Base-by-base conservation (phyloP, 2,329 filamentous ascomycete genomes). In the Apiospora rasikravindrae region DNA sequence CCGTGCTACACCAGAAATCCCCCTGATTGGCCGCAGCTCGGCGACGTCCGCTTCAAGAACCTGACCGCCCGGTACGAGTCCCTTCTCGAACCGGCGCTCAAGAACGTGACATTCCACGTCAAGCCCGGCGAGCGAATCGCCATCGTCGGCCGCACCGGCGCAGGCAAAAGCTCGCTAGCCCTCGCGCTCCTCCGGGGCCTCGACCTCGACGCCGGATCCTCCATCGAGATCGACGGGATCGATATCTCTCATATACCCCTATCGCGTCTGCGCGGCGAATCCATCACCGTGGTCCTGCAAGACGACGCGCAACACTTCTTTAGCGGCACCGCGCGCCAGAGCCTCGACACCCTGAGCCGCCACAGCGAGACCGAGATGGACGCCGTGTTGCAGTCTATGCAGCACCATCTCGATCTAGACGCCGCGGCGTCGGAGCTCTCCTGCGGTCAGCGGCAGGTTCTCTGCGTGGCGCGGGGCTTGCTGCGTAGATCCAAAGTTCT, bases 111-210 rank as follows among this genome's bases (percentile, higher is more conserved):
- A 3, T 86, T 88, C 76, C 78, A 76, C 13, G 82, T 87, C 19
- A 77, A 82, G 29, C 79, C 80, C 16, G 83, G 84, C 69, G 81
- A 86, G 73, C 81, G 86, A 24, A 80, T 88, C 49, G 86, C 84
- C 16, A 81, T 87, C 19, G 85, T 87, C n/a, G 87, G 87, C 8
- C 81, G 87, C 29, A 88, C 86, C 3, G 75, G 74, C 2, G 85
- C 86, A 0, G 86, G 87, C n/a, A 88, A 88, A 76, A 86, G 84
- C 16, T 85, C 84, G 1, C 79, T 87, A 8, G 77, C 85, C 0
- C 77, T 83, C 33, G 80, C 82, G 5, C 76, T 87, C 7, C 82
- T 87, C 69, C 82, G 85, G 24, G 82, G 87, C 72, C 74, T 86
- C 5, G 71, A 77, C 2, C 85, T 85, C 26, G 79, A 73, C 24